phyloP scores from a whole-genome alignment of 2,329 filamentous ascomycete species.

The Purpureocillium lavendulum region DNA sequence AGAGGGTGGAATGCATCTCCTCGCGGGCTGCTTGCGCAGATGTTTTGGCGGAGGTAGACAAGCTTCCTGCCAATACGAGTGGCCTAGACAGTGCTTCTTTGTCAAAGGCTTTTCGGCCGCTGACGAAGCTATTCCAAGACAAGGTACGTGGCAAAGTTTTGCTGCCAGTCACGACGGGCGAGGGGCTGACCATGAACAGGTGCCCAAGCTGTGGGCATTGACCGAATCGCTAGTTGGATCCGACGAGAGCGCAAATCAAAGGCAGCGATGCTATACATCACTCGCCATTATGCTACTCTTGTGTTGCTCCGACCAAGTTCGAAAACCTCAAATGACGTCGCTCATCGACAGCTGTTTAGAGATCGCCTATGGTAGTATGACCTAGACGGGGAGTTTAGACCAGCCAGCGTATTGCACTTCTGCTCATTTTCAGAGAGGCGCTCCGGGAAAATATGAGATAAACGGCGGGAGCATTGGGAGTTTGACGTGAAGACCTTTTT shows the following conservation, averaged over 20 bases:
- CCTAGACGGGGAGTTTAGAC: background rate
- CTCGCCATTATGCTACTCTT: slow-evolving; percentile 5
- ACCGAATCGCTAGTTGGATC: slow-evolving; percentile 1
- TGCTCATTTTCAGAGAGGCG: no score
- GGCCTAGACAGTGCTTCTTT: background rate
- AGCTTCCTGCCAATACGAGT: background rate
- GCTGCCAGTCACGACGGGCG: background rate
- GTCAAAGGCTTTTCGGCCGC: background rate
- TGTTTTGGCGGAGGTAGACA: background rate
- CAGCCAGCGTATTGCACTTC: no score
- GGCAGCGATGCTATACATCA: slow-evolving; percentile 3
- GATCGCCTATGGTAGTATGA: background rate
- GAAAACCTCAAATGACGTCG: slow-evolving; percentile 1
- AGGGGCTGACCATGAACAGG: background rate
- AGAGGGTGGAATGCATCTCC: background rate
- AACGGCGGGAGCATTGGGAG: no score
- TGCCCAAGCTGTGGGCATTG: slow-evolving; percentile 1
- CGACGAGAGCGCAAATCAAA: slow-evolving; percentile 2
- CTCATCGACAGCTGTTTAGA: slow-evolving; percentile 1
- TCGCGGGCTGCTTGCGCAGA: background rate
- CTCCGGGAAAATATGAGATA: no score
- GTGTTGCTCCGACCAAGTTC: slow-evolving; percentile 2
- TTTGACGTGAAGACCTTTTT: no score
- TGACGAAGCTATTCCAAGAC: background rate
- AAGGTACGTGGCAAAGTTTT: background rate